Evolutionary conservation across 495 filamentous ascomycete species (phyloP).

Genomic region (Letharia lupina): DNA sequence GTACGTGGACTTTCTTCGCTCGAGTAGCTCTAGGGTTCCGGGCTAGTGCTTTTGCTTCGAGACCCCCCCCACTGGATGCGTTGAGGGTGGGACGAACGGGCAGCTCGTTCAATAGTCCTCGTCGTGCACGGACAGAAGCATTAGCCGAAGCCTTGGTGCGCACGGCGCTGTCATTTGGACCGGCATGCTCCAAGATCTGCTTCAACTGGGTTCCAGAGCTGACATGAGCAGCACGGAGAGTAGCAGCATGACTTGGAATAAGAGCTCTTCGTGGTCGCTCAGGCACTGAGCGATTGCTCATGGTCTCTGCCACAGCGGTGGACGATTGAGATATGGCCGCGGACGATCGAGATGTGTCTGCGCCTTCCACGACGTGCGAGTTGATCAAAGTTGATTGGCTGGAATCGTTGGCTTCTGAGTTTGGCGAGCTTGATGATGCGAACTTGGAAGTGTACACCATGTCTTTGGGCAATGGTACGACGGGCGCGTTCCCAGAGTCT

Average conservation of each 20-base stretch:
- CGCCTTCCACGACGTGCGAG: not conserved
- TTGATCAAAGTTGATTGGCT: not conserved
- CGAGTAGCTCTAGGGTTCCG: constrained; percentile 18
- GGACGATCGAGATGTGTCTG: not conserved
- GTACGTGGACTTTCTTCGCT: constrained; percentile 16
- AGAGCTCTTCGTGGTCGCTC: constrained; percentile 16
- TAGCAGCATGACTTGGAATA: constrained; percentile 23
- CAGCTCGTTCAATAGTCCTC: constrained; percentile 23
- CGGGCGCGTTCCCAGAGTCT: constrained; percentile 56
- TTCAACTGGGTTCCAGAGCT: constrained; percentile 8
- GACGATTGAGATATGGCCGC: not conserved
- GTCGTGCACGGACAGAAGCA: constrained; percentile 12
- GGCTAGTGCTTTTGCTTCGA: constrained; percentile 15
- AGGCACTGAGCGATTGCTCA: not conserved
- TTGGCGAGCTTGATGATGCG: not conserved
- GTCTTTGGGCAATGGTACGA: constrained; percentile 58
- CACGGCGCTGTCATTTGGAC: not conserved
- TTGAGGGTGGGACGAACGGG: constrained; percentile 16
- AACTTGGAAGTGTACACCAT: constrained; percentile 50
- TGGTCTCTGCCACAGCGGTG: not conserved
- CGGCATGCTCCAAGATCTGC: not conserved
- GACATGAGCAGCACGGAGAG: constrained; percentile 21
- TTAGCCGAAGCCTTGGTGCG: constrained; percentile 1
- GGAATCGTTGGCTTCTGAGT: not conserved
- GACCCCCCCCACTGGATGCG: constrained; percentile 3